Base-by-base conservation (phyloP, 75 land plant genomes). In the Pseudotsuga menziesii region DNA sequence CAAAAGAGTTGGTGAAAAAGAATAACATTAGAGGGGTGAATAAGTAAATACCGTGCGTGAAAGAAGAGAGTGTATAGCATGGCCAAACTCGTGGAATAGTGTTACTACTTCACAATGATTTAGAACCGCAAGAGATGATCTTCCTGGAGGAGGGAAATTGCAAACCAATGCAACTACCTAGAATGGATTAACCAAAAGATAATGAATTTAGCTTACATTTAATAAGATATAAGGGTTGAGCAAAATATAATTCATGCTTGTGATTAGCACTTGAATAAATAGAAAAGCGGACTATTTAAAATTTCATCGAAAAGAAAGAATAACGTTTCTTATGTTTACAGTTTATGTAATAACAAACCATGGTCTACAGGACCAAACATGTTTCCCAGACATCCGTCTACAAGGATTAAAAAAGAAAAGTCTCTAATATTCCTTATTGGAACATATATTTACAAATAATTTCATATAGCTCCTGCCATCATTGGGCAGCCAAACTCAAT, bases 11-110 rank as follows among this genome's bases (percentile, higher is more conserved):
- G 56, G 13, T 12, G 23, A 14, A 48, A 48, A 72, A 52, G 17
- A 44, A 72, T 48, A 67, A 41, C 75, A 77, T 32, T 17, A 8
- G 12, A 41, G 17, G 22, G n/a, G 48, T 23, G 55, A 73, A 35
- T 48, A 55, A 26, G 3, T 64, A 8, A 57, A 70, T 85, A 97
- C 99, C 89, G 99, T 94, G 80, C 95, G 86, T 75, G 99, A 95
- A 56, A 97, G 90, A 56, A 97, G 79, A 2, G 99, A 94, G 81
- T 97, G 99, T 81, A 97, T 87, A 73, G 99, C 99, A 85, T 97
- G 99, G 60, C 99, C 99, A 85, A 97, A 97, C 82, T 97, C 99
- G 84, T 97, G 99, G 76, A 97, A 97, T 63, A 97, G 90, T 22
- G 91, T 89, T 83, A 92, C 99, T 61, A 97, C 82, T 78, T 97